Conservation (phyloP, 208 protist genomes). For the Crithidia thermophila region DNA sequence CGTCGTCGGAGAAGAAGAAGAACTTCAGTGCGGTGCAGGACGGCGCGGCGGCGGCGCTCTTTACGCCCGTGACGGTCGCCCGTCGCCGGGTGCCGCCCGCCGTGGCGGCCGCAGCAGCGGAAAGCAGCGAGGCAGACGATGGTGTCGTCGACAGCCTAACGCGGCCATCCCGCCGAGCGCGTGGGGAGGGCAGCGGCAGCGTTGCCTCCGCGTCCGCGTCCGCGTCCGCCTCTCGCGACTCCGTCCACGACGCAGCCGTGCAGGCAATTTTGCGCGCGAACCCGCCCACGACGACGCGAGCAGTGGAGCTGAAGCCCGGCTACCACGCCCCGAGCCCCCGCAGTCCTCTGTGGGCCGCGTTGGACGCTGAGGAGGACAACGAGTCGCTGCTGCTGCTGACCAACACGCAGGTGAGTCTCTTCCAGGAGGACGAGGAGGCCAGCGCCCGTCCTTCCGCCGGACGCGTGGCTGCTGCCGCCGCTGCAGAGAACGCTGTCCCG, state of each 20-base stretch:
- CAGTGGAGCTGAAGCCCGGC: constrained; percentile 39
- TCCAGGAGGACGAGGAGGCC: constrained; percentile 25
- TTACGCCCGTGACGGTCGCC: constrained; percentile 30
- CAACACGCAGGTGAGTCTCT: constrained; percentile 31
- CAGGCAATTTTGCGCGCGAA: constrained; percentile 41
- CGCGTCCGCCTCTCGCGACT: constrained; percentile 24
- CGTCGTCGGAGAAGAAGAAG: background rate
- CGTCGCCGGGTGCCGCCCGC: constrained; percentile 14
- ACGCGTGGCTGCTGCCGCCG: background rate
- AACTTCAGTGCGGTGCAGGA: background rate
- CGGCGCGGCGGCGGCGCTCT: constrained; percentile 16
- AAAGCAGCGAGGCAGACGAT: background rate
- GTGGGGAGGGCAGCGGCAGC: background rate
- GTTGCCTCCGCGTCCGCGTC: constrained; percentile 1
- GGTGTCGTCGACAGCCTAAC: too few species aligned
- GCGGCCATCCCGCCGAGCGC: too few species aligned
- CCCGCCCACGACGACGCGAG: constrained; percentile 67
- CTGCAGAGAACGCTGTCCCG: background rate
- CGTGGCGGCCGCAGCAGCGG: constrained; percentile 1
- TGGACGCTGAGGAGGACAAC: constrained; percentile 29
- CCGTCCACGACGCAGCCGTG: constrained; percentile 34
- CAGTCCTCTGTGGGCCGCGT: constrained; percentile 61
- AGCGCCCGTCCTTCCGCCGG: background rate
- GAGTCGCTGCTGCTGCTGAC: constrained; percentile 9
- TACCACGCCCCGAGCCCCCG: constrained; percentile 56